Conservation (phyloP, 2,329 filamentous ascomycete genomes). For the Bipolaris oryzae region DNA sequence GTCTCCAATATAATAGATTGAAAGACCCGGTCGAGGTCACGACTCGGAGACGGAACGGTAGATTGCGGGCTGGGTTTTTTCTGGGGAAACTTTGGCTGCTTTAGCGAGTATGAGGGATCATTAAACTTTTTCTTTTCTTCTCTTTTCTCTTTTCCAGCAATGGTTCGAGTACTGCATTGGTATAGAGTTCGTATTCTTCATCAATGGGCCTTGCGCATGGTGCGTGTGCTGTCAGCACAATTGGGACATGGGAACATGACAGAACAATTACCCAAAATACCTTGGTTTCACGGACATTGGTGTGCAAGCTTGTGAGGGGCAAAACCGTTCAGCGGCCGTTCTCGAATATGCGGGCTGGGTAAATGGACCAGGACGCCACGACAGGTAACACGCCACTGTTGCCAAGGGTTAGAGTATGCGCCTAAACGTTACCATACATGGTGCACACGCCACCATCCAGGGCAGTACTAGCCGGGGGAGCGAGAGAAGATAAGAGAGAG, state of each 20-base stretch:
- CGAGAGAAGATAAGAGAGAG: background rate
- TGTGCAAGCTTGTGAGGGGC: background rate
- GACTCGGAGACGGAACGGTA: slow-evolving; percentile 28
- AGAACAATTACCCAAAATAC: no score
- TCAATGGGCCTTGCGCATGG: slow-evolving; percentile 30
- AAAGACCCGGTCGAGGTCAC: slow-evolving; percentile 39
- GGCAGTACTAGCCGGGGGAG: background rate
- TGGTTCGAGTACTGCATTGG: slow-evolving; percentile 8
- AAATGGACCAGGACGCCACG: slow-evolving; percentile 13
- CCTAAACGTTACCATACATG: background rate
- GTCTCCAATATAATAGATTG: slow-evolving; percentile 44
- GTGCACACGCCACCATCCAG: background rate
- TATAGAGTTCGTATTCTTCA: slow-evolving; percentile 36
- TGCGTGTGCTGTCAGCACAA: slow-evolving; percentile 1
- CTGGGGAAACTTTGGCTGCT: slow-evolving; percentile 25
- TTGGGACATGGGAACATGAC: slow-evolving; percentile 1
- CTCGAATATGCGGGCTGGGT: slow-evolving; percentile 13
- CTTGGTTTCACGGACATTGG: no score
- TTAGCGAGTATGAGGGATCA: slow-evolving; percentile 34
- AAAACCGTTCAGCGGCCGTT: slow-evolving; percentile 5
- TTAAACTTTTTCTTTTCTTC: slow-evolving; percentile 19
- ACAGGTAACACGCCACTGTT: background rate
- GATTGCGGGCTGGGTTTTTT: slow-evolving; percentile 30
- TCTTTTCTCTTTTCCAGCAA: slow-evolving; percentile 15
- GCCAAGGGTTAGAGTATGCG: background rate